Conservation (phyloP, 2,329 filamentous ascomycete species). For the Colletotrichum eremochloae region DNA sequence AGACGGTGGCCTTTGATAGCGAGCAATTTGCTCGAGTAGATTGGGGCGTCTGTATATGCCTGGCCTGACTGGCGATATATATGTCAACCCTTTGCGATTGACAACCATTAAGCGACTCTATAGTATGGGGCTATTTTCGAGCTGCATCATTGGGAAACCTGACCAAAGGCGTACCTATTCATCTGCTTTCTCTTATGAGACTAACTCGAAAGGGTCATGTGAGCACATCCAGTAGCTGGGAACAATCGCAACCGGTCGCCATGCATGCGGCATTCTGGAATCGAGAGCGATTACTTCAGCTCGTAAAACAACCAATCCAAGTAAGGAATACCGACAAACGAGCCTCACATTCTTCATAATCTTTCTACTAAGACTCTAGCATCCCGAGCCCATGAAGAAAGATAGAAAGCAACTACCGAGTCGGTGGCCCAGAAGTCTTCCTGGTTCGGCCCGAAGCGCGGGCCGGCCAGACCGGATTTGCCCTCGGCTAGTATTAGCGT, state of each 20-base stretch:
- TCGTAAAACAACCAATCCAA: neutral
- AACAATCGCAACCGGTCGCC: neutral
- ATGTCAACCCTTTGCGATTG: neutral
- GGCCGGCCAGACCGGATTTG: neutral
- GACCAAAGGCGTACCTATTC: fast-evolving
- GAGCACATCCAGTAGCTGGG: neutral
- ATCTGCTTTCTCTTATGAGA: neutral
- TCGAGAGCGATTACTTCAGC: neutral
- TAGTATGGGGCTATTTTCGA: neutral
- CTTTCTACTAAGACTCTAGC: neutral
- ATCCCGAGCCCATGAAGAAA: neutral
- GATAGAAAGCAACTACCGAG: neutral
- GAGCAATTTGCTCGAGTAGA: neutral
- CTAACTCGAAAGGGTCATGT: neutral
- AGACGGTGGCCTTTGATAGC: too few relatives aligned
- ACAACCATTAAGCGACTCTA: neutral
- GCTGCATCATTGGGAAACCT: neutral
- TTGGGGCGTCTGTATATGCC: too few relatives aligned
- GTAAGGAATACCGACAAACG: too few relatives aligned
- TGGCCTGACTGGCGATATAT: neutral
- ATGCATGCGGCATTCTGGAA: neutral
- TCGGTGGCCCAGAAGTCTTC: neutral
- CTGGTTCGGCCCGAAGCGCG: neutral
- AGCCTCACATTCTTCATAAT: too few relatives aligned
- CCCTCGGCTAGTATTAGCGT: neutral